phyloP scores from a whole-genome alignment of 2,329 filamentous ascomycete species.

The Ilyonectria mors-panacis region DNA sequence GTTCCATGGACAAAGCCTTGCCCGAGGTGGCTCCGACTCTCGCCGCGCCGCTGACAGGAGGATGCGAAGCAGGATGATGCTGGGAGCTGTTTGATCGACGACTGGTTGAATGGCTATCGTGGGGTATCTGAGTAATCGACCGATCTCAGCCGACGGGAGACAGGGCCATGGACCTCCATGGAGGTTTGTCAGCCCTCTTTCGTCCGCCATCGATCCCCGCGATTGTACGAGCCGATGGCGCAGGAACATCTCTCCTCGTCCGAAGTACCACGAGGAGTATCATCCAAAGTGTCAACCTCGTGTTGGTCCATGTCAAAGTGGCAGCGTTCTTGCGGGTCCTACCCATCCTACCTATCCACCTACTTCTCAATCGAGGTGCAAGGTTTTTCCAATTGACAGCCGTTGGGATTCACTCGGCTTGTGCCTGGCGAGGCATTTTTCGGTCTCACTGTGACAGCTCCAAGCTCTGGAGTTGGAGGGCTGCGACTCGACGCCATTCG shows the following conservation, averaged over 20 bases:
- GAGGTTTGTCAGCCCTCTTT: neutral
- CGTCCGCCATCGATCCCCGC: neutral
- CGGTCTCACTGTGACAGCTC: constrained; percentile 16
- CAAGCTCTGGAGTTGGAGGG: constrained; percentile 30
- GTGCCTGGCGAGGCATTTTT: constrained; percentile 36
- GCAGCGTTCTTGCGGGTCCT: neutral
- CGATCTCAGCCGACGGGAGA: constrained; percentile 19
- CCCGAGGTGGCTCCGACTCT: constrained; percentile 43
- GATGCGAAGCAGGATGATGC: constrained; percentile 17
- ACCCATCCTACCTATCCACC: neutral
- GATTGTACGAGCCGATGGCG: neutral
- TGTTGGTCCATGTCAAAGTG: constrained; percentile 1
- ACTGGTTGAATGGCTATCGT: constrained; percentile 15
- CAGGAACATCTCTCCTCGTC: neutral
- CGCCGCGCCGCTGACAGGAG: constrained; percentile 34
- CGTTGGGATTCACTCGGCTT: neutral
- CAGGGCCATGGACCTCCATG: neutral
- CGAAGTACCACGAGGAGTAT: neutral
- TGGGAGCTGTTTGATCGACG: constrained; percentile 28
- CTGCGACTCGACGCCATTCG: constrained; percentile 23
- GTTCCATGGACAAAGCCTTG: constrained; percentile 11
- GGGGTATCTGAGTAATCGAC: constrained; percentile 21
- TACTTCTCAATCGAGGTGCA: neutral
- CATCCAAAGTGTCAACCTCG: neutral
- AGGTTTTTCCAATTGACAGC: neutral